Conservation (phyloP, 1,284 basidiomycete genomes). For the Ustilago cynodontis region DNA sequence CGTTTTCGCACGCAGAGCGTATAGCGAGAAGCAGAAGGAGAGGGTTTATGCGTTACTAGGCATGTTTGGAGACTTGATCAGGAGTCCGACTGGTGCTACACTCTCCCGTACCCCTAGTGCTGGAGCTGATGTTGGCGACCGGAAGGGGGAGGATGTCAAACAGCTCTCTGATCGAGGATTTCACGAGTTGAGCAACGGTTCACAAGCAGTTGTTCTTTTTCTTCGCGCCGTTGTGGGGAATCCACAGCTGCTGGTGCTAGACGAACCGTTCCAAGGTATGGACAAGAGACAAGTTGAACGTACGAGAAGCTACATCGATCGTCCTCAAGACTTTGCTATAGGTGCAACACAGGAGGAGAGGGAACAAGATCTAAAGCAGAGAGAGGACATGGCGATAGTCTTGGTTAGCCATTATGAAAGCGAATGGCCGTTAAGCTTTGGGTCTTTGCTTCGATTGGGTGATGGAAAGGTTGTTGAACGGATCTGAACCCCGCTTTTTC, state of each 20-base stretch:
- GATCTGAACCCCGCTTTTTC: conserved; percentile 21
- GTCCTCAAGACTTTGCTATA: conserved; percentile 15
- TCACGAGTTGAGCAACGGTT: conserved; percentile 51
- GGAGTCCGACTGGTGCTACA: conserved; percentile 1
- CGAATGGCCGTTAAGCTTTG: conserved; percentile 64
- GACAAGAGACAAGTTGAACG: conserved; percentile 51
- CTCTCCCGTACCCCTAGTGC: too few species aligned
- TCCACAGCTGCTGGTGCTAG: conserved; percentile 62
- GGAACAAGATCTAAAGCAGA: conserved; percentile 22
- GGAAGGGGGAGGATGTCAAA: conserved; percentile 5
- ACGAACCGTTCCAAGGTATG: conserved; percentile 70
- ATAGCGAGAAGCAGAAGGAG: conserved; percentile 26
- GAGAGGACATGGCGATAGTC: conserved; percentile 50
- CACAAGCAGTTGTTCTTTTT: conserved; percentile 64
- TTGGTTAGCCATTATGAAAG: conserved; percentile 66
- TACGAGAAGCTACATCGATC: conserved; percentile 54
- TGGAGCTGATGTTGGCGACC: neutral
- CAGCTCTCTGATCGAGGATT: conserved; percentile 39
- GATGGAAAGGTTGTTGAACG: conserved; percentile 55
- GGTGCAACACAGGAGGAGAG: conserved; percentile 18
- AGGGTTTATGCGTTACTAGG: conserved; percentile 38
- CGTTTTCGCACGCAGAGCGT: conserved; percentile 51
- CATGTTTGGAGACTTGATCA: conserved; percentile 55
- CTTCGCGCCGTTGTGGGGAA: conserved; percentile 60
- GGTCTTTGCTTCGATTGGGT: conserved; percentile 51